Evolutionary conservation across 192 early-diverging fungal genomes (phyloP).

Genomic region (Backusella luteola): DNA sequence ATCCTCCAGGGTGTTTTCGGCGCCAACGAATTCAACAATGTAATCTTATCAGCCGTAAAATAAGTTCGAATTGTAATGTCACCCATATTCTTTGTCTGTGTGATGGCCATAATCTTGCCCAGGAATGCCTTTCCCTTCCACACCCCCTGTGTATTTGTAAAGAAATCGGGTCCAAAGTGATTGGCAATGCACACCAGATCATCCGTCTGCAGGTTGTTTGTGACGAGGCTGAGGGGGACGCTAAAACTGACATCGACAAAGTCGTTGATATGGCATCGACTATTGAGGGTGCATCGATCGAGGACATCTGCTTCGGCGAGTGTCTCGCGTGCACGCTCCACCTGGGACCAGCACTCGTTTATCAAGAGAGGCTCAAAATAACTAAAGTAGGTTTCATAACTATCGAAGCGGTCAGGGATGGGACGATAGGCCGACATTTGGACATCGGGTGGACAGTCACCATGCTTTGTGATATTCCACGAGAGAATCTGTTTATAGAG

Average conservation of each 20-base stretch:
- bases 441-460: conserved; percentile 55
- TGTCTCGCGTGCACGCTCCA: conserved; percentile 72
- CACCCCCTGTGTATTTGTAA: conserved; percentile 12
- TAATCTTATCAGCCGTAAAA: conserved; percentile 42
- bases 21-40: conserved; percentile 41
- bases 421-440: conserved; percentile 18
- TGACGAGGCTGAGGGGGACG: conserved; percentile 21
- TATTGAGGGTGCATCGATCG: conserved; percentile 39
- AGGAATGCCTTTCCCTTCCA: conserved; percentile 49
- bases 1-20: conserved; percentile 45
- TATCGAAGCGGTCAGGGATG: conserved; percentile 63
- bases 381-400: conserved; percentile 55
- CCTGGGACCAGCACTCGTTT: conserved; percentile 84
- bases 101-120: conserved; percentile 52
- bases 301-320: conserved; percentile 46
- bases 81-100: conserved; percentile 40
- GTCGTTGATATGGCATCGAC: conserved; percentile 65
- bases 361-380: conserved; percentile 82
- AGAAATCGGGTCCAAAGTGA: conserved; percentile 37
- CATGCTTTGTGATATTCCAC: conserved; percentile 56
- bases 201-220: conserved; percentile 41
- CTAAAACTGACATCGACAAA: conserved; percentile 72
- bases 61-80: conserved; percentile 47
- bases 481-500: conserved; percentile 60
- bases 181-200: conserved; percentile 66